Percentiles rank a stretch among this genome's conserved stretches.
phyloP scores from a whole-genome alignment of 768 basidiomycete genomes.

The Boletus tylopilopsis region DNA sequence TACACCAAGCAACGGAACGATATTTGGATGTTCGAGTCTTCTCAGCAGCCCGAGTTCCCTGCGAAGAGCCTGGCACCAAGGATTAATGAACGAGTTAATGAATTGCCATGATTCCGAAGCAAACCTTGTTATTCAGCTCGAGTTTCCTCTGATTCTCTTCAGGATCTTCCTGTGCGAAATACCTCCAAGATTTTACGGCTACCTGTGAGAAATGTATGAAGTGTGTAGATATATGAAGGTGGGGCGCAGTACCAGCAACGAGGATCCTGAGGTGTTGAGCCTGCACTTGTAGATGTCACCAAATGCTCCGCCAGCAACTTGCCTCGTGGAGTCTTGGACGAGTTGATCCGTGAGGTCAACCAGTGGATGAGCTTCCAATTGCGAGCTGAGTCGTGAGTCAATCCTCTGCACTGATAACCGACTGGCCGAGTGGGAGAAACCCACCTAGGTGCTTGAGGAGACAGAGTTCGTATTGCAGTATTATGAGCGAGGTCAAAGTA shows the following conservation, averaged over 20 bases:
- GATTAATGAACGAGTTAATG: neutral
- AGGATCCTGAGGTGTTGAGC: neutral
- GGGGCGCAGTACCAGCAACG: neutral
- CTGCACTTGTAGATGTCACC: slow-evolving; percentile 6
- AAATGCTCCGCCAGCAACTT: neutral
- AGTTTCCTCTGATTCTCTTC: neutral
- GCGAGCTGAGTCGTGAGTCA: neutral
- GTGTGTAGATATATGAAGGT: neutral
- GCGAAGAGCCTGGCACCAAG: neutral
- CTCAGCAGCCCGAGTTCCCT: slow-evolving; percentile 1
- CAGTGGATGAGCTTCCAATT: neutral
- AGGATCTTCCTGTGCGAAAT: neutral
- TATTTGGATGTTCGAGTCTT: slow-evolving; percentile 1
- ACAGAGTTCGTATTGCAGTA: neutral
- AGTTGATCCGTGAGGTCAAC: slow-evolving; percentile 4
- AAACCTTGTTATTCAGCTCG: neutral
- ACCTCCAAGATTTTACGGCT: neutral
- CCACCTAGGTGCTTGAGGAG: neutral
- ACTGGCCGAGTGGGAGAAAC: neutral
- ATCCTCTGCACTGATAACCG: neutral
- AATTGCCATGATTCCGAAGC: neutral
- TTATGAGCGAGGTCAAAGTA: no score
- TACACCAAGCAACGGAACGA: slow-evolving; percentile 1
- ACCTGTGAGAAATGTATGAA: neutral
- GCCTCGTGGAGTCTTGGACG: neutral